phyloP scores from a whole-genome alignment of 371 early-diverging fungal species.

The Coemansia sp. region DNA sequence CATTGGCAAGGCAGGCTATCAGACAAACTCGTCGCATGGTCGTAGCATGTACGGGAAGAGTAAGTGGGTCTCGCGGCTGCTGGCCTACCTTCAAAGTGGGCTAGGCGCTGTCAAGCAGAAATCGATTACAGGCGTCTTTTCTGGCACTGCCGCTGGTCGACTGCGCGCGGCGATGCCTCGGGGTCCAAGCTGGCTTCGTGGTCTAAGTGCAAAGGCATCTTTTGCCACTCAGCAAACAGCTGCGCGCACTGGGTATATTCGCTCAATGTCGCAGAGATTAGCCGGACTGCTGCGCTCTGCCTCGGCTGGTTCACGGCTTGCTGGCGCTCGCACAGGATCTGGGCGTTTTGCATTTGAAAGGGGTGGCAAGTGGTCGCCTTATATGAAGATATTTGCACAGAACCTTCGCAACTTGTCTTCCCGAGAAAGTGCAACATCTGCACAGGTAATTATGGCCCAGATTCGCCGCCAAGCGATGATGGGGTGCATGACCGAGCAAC shows the following conservation, averaged over 20 bases:
- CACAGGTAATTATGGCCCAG: constrained; percentile 30
- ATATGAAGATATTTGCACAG: constrained; percentile 13
- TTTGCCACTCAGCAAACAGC: constrained; percentile 2
- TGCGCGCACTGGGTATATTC: constrained; percentile 8
- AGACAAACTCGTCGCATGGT: constrained; percentile 22
- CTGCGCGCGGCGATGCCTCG: constrained; percentile 26
- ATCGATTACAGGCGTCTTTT: constrained; percentile 6
- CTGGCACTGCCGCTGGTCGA: constrained; percentile 29
- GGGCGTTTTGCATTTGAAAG: constrained; percentile 30
- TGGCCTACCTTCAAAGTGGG: constrained; percentile 32
- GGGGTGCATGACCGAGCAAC: constrained; percentile 32
- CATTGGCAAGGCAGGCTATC: constrained; percentile 28
- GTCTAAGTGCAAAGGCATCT: constrained; percentile 7
- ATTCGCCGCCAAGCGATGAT: constrained; percentile 34
- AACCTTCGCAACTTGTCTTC: constrained; percentile 19
- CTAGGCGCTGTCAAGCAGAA: not conserved
- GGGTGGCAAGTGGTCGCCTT: constrained; percentile 46
- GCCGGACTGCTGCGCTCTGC: not conserved
- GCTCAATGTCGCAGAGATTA: constrained; percentile 8
- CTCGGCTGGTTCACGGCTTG: constrained; percentile 10
- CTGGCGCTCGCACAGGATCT: not conserved
- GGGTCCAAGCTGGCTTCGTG: constrained; percentile 20
- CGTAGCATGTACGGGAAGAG: constrained; percentile 8
- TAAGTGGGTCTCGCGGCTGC: constrained; percentile 28
- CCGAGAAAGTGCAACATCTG: constrained; percentile 4